A percentile compares a stretch with the other conserved stretches of the same genome.
Evolutionary conservation across 1,284 basidiomycete genomes (phyloP).

Genomic region (Tilletiaria anomala): DNA sequence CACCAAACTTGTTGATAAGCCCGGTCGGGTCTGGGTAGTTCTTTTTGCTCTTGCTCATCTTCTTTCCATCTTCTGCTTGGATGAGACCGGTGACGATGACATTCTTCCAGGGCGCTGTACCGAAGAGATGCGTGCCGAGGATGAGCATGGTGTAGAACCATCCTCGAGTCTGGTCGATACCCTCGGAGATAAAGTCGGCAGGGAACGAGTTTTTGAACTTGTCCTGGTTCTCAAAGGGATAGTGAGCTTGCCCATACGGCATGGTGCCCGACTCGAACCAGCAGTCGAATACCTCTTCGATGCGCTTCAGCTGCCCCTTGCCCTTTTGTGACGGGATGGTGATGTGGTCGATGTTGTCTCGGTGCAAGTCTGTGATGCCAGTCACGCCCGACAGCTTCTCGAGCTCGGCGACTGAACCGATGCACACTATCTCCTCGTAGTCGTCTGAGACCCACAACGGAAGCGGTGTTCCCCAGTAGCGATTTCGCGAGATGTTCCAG

Average conservation of each 20-base stretch:
- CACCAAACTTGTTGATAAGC: constrained; percentile 81
- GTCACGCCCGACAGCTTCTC: constrained; percentile 71
- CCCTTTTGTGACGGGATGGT: constrained; percentile 85
- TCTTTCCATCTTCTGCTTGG: constrained; percentile 94
- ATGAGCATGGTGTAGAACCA: constrained; percentile 99
- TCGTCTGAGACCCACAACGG: constrained; percentile 94
- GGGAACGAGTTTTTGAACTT: constrained; percentile 67
- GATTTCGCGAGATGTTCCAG: constrained; percentile 97
- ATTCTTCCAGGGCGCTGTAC: constrained; percentile 93
- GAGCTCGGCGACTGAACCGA: constrained; percentile 78
- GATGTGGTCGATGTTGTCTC: constrained; percentile 88
- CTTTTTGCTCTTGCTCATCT: constrained; percentile 96
- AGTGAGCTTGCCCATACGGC: constrained; percentile 96
- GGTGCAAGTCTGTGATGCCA: constrained; percentile 81
- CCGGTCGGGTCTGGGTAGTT: constrained; percentile 97
- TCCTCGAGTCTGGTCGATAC: constrained; percentile 57
- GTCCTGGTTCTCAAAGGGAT: constrained; percentile 95
- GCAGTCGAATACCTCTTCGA: constrained; percentile 98
- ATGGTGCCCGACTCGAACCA: constrained; percentile 99
- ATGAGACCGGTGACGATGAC: constrained; percentile 91
- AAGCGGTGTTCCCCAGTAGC: constrained; percentile 98
- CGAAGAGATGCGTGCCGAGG: constrained; percentile 83
- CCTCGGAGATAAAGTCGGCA: constrained; percentile 95
- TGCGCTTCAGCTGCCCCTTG: constrained; percentile 69
- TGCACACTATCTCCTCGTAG: constrained; percentile 74